Percentiles rank a stretch among this genome's conserved stretches.
These are phyloP conservation scores for Calophaca sinica DNA, from an alignment of 306 rosid species.

Conservation along the genomic window DNA sequence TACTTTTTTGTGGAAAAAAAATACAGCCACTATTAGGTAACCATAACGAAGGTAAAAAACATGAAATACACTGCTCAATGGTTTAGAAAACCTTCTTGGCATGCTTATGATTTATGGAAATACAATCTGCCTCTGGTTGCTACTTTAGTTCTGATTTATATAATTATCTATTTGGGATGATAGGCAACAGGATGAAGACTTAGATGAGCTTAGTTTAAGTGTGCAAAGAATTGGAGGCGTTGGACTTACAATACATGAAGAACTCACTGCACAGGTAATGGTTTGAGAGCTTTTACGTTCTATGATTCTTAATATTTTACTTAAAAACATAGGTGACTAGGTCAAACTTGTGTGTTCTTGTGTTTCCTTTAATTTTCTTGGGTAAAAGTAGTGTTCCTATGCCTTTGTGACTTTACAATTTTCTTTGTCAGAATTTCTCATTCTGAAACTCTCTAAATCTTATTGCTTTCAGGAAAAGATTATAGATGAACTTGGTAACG, in stretches of 20 bases:
- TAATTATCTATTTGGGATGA: constrained; percentile 41
- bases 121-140: constrained; percentile 31
- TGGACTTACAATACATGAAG: constrained; percentile 94
- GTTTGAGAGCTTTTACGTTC: constrained; percentile 34
- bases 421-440: constrained; percentile 1
- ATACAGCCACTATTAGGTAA: neutral
- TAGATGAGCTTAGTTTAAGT: constrained; percentile 88
- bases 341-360: too few species aligned
- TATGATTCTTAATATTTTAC: constrained; percentile 28
- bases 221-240: constrained; percentile 94
- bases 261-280: constrained; percentile 78
- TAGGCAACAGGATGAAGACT: constrained; percentile 94
- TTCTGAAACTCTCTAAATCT: constrained; percentile 31
- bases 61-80: constrained; percentile 24
- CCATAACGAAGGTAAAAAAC: constrained; percentile 8
- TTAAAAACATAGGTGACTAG: neutral
- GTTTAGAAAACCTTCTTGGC: neutral
- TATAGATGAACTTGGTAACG: constrained; percentile 80
- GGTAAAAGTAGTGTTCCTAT: constrained; percentile 6
- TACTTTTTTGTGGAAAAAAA: neutral
- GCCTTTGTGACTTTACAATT: neutral
- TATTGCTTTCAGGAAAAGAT: constrained; percentile 77
- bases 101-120: constrained; percentile 25
- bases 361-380: constrained; percentile 13
- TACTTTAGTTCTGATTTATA: constrained; percentile 42